A percentile compares a stretch with the other conserved stretches of the same genome.
Conservation (phyloP, 2,329 filamentous ascomycete species). For the Pseudogymnoascus sp. region DNA sequence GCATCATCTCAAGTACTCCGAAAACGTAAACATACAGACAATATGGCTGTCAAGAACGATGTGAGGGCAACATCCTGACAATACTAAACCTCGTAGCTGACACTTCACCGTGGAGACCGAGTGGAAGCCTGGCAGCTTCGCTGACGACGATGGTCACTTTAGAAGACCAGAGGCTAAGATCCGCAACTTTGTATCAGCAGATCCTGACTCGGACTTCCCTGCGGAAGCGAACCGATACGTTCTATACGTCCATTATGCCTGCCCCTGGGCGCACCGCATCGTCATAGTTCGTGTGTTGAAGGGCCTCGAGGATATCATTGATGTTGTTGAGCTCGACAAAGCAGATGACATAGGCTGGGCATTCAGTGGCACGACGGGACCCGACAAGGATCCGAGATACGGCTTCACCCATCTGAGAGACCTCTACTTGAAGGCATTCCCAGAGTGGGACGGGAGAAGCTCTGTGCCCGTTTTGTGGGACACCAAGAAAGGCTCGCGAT, state of each 20-base stretch:
- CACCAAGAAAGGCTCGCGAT: constrained; percentile 38
- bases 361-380: not conserved
- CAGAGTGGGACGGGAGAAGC: constrained; percentile 55
- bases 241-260: not conserved
- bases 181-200: constrained; percentile 49
- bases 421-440: constrained; percentile 54
- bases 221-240: constrained; percentile 68
- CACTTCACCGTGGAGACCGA: not conserved
- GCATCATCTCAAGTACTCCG: not conserved
- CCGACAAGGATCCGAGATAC: not conserved
- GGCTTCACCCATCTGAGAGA: constrained; percentile 57
- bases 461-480: constrained; percentile 69
- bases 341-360: not conserved
- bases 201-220: constrained; percentile 15
- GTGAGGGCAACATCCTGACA: not conserved
- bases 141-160: constrained; percentile 80
- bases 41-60: not conserved
- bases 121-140: not conserved
- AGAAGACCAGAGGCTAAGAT: constrained; percentile 76
- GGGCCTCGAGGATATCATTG: constrained; percentile 61
- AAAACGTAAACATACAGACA: not conserved
- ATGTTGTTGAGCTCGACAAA: constrained; percentile 32
- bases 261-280: constrained; percentile 56
- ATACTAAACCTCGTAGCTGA: not conserved
- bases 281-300: constrained; percentile 66